These are phyloP conservation scores for Neolentinus lepideus DNA, from an alignment of 1,284 basidiomycete genomes.

Conservation along the genomic window DNA sequence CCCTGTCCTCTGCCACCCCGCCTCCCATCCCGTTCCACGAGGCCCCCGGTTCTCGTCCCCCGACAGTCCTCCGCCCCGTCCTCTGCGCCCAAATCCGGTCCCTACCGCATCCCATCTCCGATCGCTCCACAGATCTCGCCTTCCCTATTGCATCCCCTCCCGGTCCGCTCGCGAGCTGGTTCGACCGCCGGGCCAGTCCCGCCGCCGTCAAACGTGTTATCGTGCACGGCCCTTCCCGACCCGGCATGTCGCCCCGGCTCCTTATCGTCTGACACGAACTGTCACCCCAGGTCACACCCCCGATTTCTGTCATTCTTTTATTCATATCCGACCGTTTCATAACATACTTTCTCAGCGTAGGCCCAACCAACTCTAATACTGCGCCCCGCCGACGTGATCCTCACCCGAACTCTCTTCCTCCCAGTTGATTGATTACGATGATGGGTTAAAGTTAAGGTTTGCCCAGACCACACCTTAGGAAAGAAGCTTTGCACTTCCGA, in stretches of 20 bases:
- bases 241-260: not conserved
- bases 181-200: not conserved
- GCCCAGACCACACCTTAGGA: not conserved
- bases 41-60: not conserved
- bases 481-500: not conserved
- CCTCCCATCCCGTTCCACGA: not conserved
- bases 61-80: not conserved
- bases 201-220: not conserved
- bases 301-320: not conserved
- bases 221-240: not conserved
- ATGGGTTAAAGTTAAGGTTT: not conserved
- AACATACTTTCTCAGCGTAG: too few species aligned
- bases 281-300: not conserved
- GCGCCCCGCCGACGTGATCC: not conserved
- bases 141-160: not conserved
- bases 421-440: not conserved
- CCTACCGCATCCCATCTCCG: not conserved
- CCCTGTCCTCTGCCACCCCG: not conserved
- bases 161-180: not conserved
- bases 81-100: not conserved
- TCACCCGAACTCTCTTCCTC: not conserved
- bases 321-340: not conserved
- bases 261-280: not conserved
- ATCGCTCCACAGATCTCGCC: not conserved
- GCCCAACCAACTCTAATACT: not conserved